A percentile compares a stretch with the other conserved stretches of the same genome.
Evolutionary conservation across 139 green algal genomes (phyloP).

Genomic region (Chloropicon primus): DNA sequence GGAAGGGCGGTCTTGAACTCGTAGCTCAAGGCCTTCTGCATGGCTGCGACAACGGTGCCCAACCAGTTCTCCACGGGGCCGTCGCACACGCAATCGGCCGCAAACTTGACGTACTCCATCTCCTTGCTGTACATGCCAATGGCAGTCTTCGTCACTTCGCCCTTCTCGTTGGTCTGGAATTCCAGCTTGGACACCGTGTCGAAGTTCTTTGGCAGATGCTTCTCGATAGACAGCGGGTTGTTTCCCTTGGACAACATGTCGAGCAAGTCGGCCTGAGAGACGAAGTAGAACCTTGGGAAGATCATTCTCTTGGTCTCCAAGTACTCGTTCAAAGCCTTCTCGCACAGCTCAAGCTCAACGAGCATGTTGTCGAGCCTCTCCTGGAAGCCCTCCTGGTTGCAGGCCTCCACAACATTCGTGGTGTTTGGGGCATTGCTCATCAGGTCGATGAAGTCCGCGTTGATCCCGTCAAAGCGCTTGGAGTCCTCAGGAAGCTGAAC

Average conservation of each 20-base stretch:
- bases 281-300: conserved; percentile 92
- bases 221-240: conserved; percentile 45
- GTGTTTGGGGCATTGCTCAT: conserved; percentile 44
- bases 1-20: conserved; percentile 65
- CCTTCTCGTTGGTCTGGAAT: conserved; percentile 39
- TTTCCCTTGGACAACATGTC: neutral
- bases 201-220: conserved; percentile 81
- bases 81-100: conserved; percentile 31
- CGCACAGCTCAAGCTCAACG: conserved; percentile 71
- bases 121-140: conserved; percentile 69
- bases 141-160: conserved; percentile 47
- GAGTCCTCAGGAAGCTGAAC: conserved; percentile 80
- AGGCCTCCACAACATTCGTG: conserved; percentile 74
- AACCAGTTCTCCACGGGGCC: conserved; percentile 71
- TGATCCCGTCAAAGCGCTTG: conserved; percentile 70
- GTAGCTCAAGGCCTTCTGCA: conserved; percentile 47
- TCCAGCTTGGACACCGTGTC: conserved; percentile 82
- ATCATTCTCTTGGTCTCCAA: conserved; percentile 33
- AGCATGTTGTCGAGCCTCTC: conserved; percentile 79
- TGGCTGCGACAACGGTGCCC: conserved; percentile 65
- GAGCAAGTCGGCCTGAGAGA: conserved; percentile 24
- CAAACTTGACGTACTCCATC: conserved; percentile 73
- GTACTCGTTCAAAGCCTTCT: conserved; percentile 71
- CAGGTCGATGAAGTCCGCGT: conserved; percentile 63
- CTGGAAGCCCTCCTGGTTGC: conserved; percentile 68